Evolutionary conservation across 495 filamentous ascomycete genomes (phyloP), one percentile per base, ranked within the genome.

Genomic region (Trichoderma virens): DNA sequence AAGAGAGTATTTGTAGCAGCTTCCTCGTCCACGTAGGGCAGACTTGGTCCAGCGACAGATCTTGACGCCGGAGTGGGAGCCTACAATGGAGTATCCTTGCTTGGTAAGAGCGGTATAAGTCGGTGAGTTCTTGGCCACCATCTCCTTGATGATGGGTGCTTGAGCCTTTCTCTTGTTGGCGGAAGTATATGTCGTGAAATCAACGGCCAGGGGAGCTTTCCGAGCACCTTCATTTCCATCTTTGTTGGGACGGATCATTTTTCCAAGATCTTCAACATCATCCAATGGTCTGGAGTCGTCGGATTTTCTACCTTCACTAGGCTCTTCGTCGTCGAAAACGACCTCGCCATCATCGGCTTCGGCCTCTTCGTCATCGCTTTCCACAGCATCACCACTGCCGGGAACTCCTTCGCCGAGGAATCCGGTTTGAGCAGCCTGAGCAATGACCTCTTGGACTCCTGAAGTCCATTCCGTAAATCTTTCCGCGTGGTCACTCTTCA

Each of bases 31-130:
- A 60, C 93, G 90, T n/a, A 98, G 87, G 4, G 93, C 93, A 6
- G 92, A 96, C 76, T 98, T 98, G 11, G 93, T 98, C 93, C 93
- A 98, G 28, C 93, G 90, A 72, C 93, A 97, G 68, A 97, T 96
- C 76, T 98, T 98, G 64, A 98, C 93, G 28, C 93, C 93, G 9
- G 90, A 95, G 76, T 98, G 93, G 0, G 92, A 93, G 60, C 93
- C 93, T 60, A 98, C 88, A 64, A 98, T 97, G 0, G 89, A 85
- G 73, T 98, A 98, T 20, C 93, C 93, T 81, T 98, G 93, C 72
- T 97, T 98, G 2, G 93, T 98, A 51, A 97, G 82, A 60, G 93
- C 79, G 11, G 85, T 79, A 69, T 96, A 89, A 0, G 93, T 98
- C 2, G 94, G 92, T 6, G 93, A 96, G 47, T 83, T 86, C 67